A percentile compares a stretch with the other conserved stretches of the same genome.
These are phyloP conservation scores for Pyrenochaeta sp. DNA, from an alignment of 2,329 filamentous ascomycete species.

Conservation along the genomic window DNA sequence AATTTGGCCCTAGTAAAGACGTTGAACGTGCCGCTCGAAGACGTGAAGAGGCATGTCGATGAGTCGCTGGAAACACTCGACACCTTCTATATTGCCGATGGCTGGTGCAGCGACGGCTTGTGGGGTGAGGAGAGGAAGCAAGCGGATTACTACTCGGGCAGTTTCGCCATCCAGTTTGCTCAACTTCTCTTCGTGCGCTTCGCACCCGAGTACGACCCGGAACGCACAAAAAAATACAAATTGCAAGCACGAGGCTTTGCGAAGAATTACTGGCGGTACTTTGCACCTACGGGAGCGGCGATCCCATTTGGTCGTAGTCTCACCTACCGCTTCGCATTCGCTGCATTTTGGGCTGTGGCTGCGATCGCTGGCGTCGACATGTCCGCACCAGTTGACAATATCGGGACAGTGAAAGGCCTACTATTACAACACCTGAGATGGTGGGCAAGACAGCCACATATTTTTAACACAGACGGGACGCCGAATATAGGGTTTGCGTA, in stretches of 20 bases:
- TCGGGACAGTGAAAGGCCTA: conserved; percentile 55
- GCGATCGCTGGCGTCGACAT: conserved; percentile 51
- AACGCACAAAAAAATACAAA: conserved; percentile 47
- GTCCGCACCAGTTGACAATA: conserved; percentile 41
- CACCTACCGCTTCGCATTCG: conserved; percentile 59
- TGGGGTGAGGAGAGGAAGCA: conserved; percentile 52
- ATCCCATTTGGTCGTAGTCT: conserved; percentile 60
- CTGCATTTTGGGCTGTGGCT: conserved; percentile 55
- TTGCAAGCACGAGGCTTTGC: conserved; percentile 53
- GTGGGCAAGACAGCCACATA: conserved; percentile 52
- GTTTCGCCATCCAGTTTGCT: conserved; percentile 61
- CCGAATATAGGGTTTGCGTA: conserved; percentile 55
- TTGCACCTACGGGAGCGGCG: conserved; percentile 53
- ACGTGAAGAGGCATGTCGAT: conserved; percentile 47
- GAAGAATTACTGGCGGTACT: conserved; percentile 56
- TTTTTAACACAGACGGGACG: conserved; percentile 58
- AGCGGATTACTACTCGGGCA: conserved; percentile 61
- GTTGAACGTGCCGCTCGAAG: conserved; percentile 43
- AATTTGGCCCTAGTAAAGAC: conserved; percentile 55
- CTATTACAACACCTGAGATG: conserved; percentile 58
- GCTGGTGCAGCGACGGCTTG: conserved; percentile 57
- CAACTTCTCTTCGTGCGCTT: conserved; percentile 56
- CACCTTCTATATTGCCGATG: conserved; percentile 53
- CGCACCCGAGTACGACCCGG: conserved; percentile 49
- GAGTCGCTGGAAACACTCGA: conserved; percentile 53